Percentiles rank a stretch among this genome's conserved stretches.
Conservation (phyloP, 2,329 filamentous ascomycete genomes). For the Colletotrichum spinosum region DNA sequence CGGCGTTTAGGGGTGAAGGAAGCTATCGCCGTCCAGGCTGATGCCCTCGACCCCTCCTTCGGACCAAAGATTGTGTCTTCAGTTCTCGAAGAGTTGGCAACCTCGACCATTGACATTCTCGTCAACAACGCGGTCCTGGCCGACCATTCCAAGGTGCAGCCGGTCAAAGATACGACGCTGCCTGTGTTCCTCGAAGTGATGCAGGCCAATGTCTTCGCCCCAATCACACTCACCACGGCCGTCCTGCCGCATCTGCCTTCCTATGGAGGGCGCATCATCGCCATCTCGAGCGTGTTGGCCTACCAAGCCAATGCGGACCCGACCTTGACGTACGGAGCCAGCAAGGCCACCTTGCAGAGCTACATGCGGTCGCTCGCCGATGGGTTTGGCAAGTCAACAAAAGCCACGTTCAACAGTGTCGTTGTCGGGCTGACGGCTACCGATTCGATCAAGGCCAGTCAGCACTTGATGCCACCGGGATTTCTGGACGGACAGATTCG, state of each 20-base stretch:
- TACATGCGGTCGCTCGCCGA: slow-evolving; percentile 44
- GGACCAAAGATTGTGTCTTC: slow-evolving; percentile 4
- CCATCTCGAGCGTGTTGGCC: slow-evolving; percentile 45
- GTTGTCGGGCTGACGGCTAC: slow-evolving; percentile 45
- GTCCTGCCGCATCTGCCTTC: slow-evolving; percentile 43
- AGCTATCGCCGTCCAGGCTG: slow-evolving; percentile 1
- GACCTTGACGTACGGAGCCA: slow-evolving; percentile 43
- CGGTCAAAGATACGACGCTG: slow-evolving; percentile 5
- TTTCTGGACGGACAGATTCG: not conserved
- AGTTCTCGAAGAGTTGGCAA: not conserved
- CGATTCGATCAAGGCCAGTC: not conserved
- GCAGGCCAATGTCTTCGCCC: slow-evolving; percentile 24
- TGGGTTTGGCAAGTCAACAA: slow-evolving; percentile 43
- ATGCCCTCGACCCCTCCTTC: slow-evolving; percentile 10
- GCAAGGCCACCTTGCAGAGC: slow-evolving; percentile 48
- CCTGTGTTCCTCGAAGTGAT: slow-evolving; percentile 12
- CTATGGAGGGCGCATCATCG: slow-evolving; percentile 47
- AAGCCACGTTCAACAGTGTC: slow-evolving; percentile 45
- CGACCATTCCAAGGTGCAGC: not conserved
- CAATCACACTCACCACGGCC: slow-evolving; percentile 46
- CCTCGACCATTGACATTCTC: slow-evolving; percentile 21
- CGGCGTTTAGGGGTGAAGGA: slow-evolving; percentile 5
- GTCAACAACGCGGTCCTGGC: slow-evolving; percentile 24
- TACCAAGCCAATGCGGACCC: slow-evolving; percentile 10
- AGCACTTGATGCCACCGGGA: not conserved